phyloP scores from a whole-genome alignment of 768 basidiomycete genomes.

The Tulasnella sp. region DNA sequence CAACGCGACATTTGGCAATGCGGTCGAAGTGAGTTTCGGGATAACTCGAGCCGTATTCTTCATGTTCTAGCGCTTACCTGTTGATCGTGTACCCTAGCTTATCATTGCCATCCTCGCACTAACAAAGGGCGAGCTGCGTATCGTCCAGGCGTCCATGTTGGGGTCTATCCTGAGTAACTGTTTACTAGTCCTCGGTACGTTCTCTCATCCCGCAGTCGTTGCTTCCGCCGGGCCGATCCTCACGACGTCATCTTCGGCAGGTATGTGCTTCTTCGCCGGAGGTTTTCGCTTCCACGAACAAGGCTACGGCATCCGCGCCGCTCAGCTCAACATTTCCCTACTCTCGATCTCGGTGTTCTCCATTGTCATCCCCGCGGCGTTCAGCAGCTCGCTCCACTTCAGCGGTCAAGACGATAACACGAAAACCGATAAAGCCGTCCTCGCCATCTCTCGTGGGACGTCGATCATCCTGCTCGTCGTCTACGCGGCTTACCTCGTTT shows the following conservation, averaged over 20 bases:
- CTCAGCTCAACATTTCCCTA: conserved; percentile 64
- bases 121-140: conserved; percentile 60
- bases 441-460: conserved; percentile 10
- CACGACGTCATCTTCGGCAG: no score
- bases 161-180: conserved; percentile 12
- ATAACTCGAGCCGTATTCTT: neutral
- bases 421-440: neutral
- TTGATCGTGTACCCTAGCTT: neutral
- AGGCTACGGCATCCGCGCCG: conserved; percentile 63
- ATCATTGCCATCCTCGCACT: conserved; percentile 49
- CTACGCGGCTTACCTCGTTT: conserved; percentile 28
- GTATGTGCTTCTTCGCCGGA: conserved; percentile 87
- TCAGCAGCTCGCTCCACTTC: conserved; percentile 8
- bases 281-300: conserved; percentile 73
- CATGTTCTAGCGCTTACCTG: neutral
- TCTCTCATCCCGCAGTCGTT: neutral
- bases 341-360: conserved; percentile 37
- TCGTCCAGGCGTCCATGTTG: conserved; percentile 58
- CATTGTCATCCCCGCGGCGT: conserved; percentile 11
- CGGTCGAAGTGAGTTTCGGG: conserved; percentile 41
- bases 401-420: neutral
- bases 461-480: conserved; percentile 13
- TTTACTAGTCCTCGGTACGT: conserved; percentile 6
- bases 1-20: conserved; percentile 45
- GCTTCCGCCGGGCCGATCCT: no score